A percentile compares a stretch with the other conserved stretches of the same genome.
phyloP scores from a whole-genome alignment of 1,139 yeast species.

The Suhomyces maxii region DNA sequence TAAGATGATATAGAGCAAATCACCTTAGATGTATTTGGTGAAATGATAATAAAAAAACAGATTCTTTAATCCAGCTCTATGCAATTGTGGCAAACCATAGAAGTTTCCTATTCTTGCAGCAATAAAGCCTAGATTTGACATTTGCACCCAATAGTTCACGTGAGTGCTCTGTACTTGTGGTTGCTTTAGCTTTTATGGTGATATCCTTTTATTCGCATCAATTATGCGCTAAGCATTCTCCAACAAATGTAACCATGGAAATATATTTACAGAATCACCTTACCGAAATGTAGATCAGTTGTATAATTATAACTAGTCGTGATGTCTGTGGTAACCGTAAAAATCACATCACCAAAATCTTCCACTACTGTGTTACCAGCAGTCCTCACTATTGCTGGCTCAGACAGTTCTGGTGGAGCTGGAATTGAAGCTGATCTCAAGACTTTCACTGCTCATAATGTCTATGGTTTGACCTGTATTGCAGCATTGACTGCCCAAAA shows the following conservation, averaged over 20 bases:
- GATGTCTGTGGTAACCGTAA: slow-evolving; percentile 1
- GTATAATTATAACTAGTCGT: too few species aligned
- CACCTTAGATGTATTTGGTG: too few species aligned
- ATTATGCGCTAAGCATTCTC: neutral
- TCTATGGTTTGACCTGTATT: slow-evolving; percentile 79
- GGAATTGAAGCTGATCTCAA: slow-evolving; percentile 93
- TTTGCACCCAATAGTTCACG: too few species aligned
- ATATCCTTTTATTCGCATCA: neutral
- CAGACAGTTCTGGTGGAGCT: slow-evolving; percentile 93
- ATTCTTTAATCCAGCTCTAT: too few species aligned
- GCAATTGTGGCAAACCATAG: too few species aligned
- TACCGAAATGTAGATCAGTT: too few species aligned
- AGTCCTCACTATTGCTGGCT: slow-evolving; percentile 74
- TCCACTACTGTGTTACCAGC: slow-evolving; percentile 28
- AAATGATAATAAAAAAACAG: too few species aligned
- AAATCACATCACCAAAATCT: neutral
- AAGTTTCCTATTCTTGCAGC: too few species aligned
- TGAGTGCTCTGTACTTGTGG: too few species aligned
- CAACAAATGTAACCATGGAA: neutral
- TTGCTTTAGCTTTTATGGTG: neutral
- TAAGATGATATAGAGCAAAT: too few species aligned
- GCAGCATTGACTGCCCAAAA: slow-evolving; percentile 87
- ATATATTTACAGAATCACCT: too few species aligned
- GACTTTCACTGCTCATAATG: slow-evolving; percentile 75
- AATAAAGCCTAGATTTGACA: too few species aligned